These are phyloP conservation scores for Globisporangium cederbergense DNA, from an alignment of 352 stramenopile species.

Conservation along the genomic window DNA sequence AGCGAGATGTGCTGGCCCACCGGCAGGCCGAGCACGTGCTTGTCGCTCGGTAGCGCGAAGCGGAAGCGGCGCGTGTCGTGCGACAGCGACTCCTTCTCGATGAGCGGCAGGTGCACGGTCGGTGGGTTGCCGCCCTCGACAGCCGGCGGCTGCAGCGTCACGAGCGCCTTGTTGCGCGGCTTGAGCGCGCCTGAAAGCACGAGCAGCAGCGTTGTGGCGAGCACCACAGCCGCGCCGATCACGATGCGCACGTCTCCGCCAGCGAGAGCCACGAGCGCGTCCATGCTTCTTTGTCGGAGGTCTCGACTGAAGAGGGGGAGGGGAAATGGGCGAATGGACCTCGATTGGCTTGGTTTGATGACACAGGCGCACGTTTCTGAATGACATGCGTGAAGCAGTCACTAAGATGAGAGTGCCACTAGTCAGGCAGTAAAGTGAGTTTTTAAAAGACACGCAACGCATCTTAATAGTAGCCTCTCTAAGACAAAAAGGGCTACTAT, in stretches of 20 bases:
- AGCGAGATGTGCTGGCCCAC: slow-evolving; percentile 94
- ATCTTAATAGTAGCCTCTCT: background rate
- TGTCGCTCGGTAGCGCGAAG: slow-evolving; percentile 83
- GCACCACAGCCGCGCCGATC: slow-evolving; percentile 42
- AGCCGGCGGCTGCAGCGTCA: slow-evolving; percentile 48
- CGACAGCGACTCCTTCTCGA: slow-evolving; percentile 90
- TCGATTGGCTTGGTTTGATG: slow-evolving; percentile 7
- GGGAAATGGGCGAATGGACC: background rate
- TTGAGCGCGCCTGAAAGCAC: slow-evolving; percentile 38
- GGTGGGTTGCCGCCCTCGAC: slow-evolving; percentile 29
- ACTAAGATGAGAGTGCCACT: background rate
- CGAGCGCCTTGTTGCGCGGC: slow-evolving; percentile 31
- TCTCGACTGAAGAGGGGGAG: background rate
- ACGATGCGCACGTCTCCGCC: slow-evolving; percentile 45
- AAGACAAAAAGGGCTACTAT: background rate
- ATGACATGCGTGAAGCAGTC: background rate
- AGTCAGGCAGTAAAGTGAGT: background rate
- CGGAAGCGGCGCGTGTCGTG: slow-evolving; percentile 94
- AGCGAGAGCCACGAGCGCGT: slow-evolving; percentile 37
- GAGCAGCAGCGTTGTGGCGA: slow-evolving; percentile 41
- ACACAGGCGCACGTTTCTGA: slow-evolving; percentile 9
- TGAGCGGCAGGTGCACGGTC: slow-evolving; percentile 70
- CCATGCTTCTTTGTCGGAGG: slow-evolving; percentile 25
- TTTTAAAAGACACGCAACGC: background rate
- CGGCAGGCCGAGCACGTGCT: slow-evolving; percentile 89